A percentile compares a stretch with the other conserved stretches of the same genome.
Evolutionary conservation across 179 eudicot species (phyloP).

Genomic region (Carnegiea gigantea): DNA sequence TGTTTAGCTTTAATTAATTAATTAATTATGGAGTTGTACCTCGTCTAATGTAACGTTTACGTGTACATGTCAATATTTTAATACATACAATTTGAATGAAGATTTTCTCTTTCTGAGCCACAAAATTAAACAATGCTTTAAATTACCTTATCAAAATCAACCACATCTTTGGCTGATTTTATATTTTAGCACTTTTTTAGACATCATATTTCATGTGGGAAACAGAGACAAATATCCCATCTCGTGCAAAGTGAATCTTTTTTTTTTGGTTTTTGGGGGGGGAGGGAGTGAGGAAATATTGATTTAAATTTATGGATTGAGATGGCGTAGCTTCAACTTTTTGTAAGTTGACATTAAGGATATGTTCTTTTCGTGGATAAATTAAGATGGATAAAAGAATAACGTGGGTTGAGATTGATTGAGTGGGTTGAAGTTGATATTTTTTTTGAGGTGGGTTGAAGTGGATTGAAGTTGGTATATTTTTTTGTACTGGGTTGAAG

Average conservation of each 20-base stretch:
- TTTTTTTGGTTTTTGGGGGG: no score
- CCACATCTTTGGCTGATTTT: conserved; percentile 14
- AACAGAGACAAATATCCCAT: conserved; percentile 16
- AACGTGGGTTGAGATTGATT: no score
- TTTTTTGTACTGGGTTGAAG: no score
- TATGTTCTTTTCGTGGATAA: no score
- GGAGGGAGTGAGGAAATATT: no score
- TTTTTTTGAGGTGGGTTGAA: no score
- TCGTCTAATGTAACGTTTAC: conserved; percentile 27
- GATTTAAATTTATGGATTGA: no score
- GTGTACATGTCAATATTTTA: conserved; percentile 19
- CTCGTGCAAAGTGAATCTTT: neutral
- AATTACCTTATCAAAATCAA: conserved; percentile 15
- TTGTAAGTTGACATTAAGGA: no score
- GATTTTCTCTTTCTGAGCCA: conserved; percentile 18
- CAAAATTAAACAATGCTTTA: neutral
- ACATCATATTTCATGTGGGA: conserved; percentile 25
- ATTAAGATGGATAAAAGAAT: no score
- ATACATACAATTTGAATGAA: conserved; percentile 15
- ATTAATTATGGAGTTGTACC: conserved; percentile 17
- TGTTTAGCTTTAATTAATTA: neutral
- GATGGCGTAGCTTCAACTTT: no score
- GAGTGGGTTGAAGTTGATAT: no score
- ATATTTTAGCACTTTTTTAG: conserved; percentile 5
- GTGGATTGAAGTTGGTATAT: no score